Evolutionary conservation across 768 basidiomycete species (phyloP).

Genomic region (Hygrophorus pudorinus): DNA sequence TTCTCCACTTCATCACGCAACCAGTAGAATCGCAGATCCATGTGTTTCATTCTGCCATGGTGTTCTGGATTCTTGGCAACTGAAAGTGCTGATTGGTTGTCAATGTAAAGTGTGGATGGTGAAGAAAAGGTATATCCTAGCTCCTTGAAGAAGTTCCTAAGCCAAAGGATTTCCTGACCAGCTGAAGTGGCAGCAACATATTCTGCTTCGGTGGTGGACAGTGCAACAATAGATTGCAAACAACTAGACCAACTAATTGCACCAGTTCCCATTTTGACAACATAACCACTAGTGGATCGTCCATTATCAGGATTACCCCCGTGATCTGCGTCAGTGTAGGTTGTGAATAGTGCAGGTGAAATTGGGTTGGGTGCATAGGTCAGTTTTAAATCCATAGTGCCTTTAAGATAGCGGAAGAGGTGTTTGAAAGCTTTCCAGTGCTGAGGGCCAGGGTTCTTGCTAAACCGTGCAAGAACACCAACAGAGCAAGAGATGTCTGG

Average conservation of each 20-base stretch:
- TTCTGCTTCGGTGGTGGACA: too few relatives aligned
- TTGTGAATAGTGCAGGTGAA: conserved; percentile 9
- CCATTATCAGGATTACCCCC: conserved; percentile 21
- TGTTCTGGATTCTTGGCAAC: conserved; percentile 28
- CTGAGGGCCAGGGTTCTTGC: conserved; percentile 13
- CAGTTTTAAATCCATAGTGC: conserved; percentile 22
- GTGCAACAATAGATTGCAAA: conserved; percentile 29
- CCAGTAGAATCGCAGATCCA: conserved; percentile 18
- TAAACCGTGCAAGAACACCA: conserved; percentile 14
- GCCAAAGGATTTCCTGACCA: conserved; percentile 20
- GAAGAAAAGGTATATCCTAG: conserved; percentile 11
- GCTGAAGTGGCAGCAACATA: conserved; percentile 19
- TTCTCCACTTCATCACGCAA: conserved; percentile 13
- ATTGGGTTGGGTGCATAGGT: conserved; percentile 9
- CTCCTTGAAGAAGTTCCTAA: conserved; percentile 20
- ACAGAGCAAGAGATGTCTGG: conserved; percentile 18
- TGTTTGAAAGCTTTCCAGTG: conserved; percentile 30
- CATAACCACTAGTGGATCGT: conserved; percentile 26
- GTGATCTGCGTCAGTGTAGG: conserved; percentile 20
- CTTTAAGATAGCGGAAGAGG: conserved; percentile 26
- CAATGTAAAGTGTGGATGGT: conserved; percentile 20
- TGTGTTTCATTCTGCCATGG: conserved; percentile 21
- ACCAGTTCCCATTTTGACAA: conserved; percentile 24
- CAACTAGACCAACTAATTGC: conserved; percentile 27
- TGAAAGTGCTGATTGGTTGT: conserved; percentile 26